Evolutionary conservation across 345 rosid species (phyloP).

Genomic region (Boechera retrofracta): DNA sequence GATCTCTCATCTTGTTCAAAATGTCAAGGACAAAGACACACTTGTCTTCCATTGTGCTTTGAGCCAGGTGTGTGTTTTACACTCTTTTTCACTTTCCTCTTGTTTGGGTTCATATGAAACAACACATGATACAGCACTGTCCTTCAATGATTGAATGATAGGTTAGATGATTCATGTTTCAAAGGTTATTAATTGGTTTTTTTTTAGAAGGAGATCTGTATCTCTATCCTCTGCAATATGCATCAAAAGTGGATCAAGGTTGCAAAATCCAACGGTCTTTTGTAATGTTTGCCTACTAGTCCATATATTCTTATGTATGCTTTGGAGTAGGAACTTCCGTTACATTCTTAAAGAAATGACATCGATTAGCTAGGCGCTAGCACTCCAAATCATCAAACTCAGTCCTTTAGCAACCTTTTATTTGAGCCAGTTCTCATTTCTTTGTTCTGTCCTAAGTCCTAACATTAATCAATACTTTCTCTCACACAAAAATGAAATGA

Average conservation of each 20-base stretch:
- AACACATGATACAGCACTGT: background rate
- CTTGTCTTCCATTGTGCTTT: slow-evolving; percentile 96
- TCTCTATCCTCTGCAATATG: background rate
- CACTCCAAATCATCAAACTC: background rate
- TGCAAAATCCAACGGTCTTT: background rate
- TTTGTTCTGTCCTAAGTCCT: background rate
- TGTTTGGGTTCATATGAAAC: slow-evolving; percentile 3
- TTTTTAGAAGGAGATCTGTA: background rate
- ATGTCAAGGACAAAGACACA: slow-evolving; percentile 87
- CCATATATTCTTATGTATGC: slow-evolving; percentile 13
- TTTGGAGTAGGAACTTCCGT: slow-evolving; percentile 1
- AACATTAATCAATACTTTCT: background rate
- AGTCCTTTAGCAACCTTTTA: background rate
- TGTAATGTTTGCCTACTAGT: background rate
- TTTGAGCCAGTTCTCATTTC: slow-evolving; percentile 1
- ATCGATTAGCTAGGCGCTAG: background rate
- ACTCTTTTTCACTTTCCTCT: background rate
- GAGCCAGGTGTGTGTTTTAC: slow-evolving; percentile 69
- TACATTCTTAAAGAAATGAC: background rate
- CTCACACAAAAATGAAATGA: background rate
- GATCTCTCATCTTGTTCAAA: slow-evolving; percentile 77
- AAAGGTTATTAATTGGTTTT: slow-evolving; percentile 2
- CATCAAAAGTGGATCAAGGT: background rate
- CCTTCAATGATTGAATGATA: background rate
- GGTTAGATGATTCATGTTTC: slow-evolving; percentile 1